Percentiles rank a stretch among this genome's conserved stretches.
phyloP scores from a whole-genome alignment of 2,329 filamentous ascomycete genomes.

The Neoascochyta sp. region DNA sequence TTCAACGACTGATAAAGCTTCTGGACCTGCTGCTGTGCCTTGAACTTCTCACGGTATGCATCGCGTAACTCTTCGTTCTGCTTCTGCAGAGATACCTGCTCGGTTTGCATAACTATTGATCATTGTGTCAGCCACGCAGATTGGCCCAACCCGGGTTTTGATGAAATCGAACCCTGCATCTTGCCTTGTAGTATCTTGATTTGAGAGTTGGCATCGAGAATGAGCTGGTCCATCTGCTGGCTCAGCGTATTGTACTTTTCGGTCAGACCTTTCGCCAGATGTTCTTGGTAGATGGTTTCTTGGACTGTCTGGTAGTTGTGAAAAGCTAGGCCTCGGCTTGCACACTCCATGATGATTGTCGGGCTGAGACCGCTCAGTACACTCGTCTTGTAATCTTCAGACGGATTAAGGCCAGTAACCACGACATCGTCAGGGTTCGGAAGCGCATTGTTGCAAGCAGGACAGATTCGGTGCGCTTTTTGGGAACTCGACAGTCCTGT shows the following conservation, averaged over 20 bases:
- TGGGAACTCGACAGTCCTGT: conserved; percentile 59
- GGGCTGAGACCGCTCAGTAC: conserved; percentile 80
- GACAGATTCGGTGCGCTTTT: conserved; percentile 60
- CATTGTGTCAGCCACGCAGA: neutral
- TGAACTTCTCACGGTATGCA: conserved; percentile 66
- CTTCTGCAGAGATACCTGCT: conserved; percentile 60
- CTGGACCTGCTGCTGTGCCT: conserved; percentile 65
- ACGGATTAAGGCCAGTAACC: conserved; percentile 67
- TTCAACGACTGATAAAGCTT: conserved; percentile 57
- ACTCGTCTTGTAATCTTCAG: conserved; percentile 86
- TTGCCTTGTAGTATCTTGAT: conserved; percentile 64
- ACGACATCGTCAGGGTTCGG: conserved; percentile 71
- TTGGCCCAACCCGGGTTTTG: neutral
- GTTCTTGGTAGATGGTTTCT: conserved; percentile 79
- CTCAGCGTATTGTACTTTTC: conserved; percentile 67
- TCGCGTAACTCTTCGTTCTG: conserved; percentile 70
- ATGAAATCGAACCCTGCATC: conserved; percentile 52
- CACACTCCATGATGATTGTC: conserved; percentile 79
- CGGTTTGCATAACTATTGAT: conserved; percentile 48
- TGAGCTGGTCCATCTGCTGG: conserved; percentile 65
- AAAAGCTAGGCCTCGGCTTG: conserved; percentile 72
- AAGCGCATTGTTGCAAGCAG: conserved; percentile 69
- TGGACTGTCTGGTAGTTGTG: conserved; percentile 84
- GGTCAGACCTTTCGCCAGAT: conserved; percentile 65
- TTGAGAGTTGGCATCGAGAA: conserved; percentile 71